phyloP scores from a whole-genome alignment of 345 rosid species.

The Lepidium aucheri region DNA sequence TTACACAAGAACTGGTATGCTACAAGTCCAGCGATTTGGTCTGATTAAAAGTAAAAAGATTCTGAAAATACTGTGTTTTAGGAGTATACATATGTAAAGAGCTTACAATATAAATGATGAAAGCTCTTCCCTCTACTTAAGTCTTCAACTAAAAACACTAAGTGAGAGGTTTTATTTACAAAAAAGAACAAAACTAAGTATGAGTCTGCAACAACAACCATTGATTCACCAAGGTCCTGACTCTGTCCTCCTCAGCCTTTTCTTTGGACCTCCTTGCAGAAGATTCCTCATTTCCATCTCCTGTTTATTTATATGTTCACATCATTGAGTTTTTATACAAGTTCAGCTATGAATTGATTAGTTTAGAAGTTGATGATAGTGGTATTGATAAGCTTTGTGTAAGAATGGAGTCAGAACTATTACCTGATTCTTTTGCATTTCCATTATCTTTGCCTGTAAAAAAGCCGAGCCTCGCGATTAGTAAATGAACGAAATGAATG shows the following conservation, averaged over 20 bases:
- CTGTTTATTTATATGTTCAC: conserved; percentile 26
- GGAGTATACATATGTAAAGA: background rate
- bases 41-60: background rate
- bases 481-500: conserved; percentile 4
- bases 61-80: conserved; percentile 7
- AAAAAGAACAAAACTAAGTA: background rate
- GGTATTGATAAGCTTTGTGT: background rate
- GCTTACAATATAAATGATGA: conserved; percentile 21
- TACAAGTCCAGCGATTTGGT: no score
- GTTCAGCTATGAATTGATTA: background rate
- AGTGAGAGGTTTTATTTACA: conserved; percentile 10
- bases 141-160: conserved; percentile 18
- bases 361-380: background rate
- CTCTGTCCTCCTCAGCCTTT: conserved; percentile 64
- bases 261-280: conserved; percentile 46
- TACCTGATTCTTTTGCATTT: conserved; percentile 88
- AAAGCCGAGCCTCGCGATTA: conserved; percentile 1
- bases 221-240: conserved; percentile 78
- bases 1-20: no score
- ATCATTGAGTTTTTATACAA: background rate
- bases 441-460: conserved; percentile 57
- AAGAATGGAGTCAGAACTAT: background rate
- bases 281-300: conserved; percentile 51
- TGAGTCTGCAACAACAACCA: background rate
- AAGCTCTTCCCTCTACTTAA: background rate